These are phyloP conservation scores for Naegleria gruberi DNA, from an alignment of 208 protist species.

Conservation along the genomic window DNA sequence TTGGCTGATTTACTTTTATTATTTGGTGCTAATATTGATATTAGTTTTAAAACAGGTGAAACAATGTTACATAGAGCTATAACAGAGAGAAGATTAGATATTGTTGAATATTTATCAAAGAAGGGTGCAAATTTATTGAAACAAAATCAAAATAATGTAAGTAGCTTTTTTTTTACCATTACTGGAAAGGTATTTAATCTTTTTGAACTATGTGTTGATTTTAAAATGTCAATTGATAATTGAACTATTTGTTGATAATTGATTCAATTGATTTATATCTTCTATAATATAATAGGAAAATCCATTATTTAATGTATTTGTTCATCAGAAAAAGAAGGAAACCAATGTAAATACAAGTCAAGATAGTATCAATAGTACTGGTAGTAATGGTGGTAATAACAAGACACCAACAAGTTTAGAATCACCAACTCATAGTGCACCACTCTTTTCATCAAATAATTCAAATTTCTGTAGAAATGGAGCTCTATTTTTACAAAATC, in stretches of 20 bases:
- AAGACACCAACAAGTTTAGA: background rate
- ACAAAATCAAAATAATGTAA: conserved; percentile 1
- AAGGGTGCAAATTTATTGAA: background rate
- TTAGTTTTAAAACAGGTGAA: background rate
- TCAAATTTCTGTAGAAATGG: background rate
- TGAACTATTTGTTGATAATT: too few species aligned
- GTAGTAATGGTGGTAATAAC: too few species aligned
- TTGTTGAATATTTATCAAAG: background rate
- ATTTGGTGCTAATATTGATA: background rate
- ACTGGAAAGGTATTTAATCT: too few species aligned
- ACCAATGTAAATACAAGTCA: background rate
- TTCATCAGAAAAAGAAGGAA: background rate
- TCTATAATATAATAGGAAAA: too few species aligned
- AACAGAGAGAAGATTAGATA: background rate
- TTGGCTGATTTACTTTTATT: background rate
- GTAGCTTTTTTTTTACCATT: too few species aligned
- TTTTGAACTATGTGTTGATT: too few species aligned
- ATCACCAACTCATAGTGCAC: too few species aligned
- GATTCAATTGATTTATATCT: too few species aligned
- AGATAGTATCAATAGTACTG: too few species aligned
- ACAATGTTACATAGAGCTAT: background rate
- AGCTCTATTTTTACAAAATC: background rate
- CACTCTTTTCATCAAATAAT: background rate
- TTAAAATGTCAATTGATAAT: too few species aligned
- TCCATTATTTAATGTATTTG: background rate